phyloP scores from a whole-genome alignment of 257 asterid species.

The Avicennia marina region DNA sequence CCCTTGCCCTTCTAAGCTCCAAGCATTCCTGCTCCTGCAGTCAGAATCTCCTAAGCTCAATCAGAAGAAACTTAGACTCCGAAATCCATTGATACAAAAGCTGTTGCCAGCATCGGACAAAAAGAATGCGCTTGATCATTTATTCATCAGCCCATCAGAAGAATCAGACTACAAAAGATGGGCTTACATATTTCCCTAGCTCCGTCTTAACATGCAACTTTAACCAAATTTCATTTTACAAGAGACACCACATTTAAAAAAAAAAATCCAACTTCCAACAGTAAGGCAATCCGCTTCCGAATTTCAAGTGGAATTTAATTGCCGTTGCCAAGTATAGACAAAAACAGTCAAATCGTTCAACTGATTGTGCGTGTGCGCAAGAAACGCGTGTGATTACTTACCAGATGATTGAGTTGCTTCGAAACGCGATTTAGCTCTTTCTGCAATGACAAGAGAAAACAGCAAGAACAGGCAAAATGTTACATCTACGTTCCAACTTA shows the following conservation, averaged over 20 bases:
- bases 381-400: slow-evolving; percentile 21
- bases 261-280: not conserved
- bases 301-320: not conserved
- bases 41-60: slow-evolving; percentile 16
- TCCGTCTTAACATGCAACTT: too few species aligned
- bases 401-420: slow-evolving; percentile 53
- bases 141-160: not conserved
- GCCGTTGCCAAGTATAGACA: not conserved
- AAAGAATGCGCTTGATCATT: not conserved
- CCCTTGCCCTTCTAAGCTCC: slow-evolving; percentile 48
- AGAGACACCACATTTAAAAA: not conserved
- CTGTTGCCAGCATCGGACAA: not conserved
- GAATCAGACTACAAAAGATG: not conserved
- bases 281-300: not conserved
- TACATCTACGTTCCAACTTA: not conserved
- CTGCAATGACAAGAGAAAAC: slow-evolving; percentile 34
- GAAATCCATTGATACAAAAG: not conserved
- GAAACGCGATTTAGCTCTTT: slow-evolving; percentile 64
- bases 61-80: not conserved
- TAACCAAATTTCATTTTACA: slow-evolving; percentile 2
- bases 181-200: not conserved
- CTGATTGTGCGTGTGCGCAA: not conserved
- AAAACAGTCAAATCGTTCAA: not conserved
- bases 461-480: not conserved
- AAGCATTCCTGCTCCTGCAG: slow-evolving; percentile 70